phyloP scores from a whole-genome alignment of 805 yeast genomes.

The Saccharomycopsis sp. region DNA sequence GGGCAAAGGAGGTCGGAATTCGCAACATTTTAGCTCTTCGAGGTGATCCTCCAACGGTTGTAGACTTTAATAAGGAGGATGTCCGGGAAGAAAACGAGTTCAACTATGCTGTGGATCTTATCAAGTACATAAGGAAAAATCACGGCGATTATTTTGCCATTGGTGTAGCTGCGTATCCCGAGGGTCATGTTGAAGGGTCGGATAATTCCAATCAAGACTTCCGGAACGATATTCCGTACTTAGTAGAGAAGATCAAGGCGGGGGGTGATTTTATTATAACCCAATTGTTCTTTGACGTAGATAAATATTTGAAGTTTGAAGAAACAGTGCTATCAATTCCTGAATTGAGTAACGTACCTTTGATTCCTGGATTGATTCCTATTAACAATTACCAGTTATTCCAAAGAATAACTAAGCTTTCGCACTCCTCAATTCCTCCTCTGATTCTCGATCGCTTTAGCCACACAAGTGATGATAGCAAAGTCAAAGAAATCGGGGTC shows the following conservation, averaged over 20 bases:
- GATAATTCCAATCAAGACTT: slow-evolving; percentile 50
- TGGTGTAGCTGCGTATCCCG: slow-evolving; percentile 97
- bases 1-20: slow-evolving; percentile 73
- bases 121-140: slow-evolving; percentile 60
- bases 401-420: slow-evolving; percentile 79
- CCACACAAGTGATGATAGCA: slow-evolving; percentile 66
- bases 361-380: slow-evolving; percentile 90
- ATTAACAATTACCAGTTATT: slow-evolving; percentile 78
- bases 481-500: slow-evolving; percentile 79
- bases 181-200: slow-evolving; percentile 89
- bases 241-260: slow-evolving; percentile 80
- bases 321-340: slow-evolving; percentile 31
- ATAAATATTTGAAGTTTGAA: slow-evolving; percentile 65
- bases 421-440: slow-evolving; percentile 78
- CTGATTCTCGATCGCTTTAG: slow-evolving; percentile 43
- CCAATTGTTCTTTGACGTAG: slow-evolving; percentile 85
- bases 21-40: slow-evolving; percentile 85
- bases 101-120: slow-evolving; percentile 78
- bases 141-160: slow-evolving; percentile 80
- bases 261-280: slow-evolving; percentile 94
- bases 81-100: slow-evolving; percentile 59
- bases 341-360: slow-evolving; percentile 36
- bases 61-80: slow-evolving; percentile 5
- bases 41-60: slow-evolving; percentile 76
- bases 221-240: slow-evolving; percentile 63